Evolutionary conservation across 441 rosid genomes (phyloP).

Genomic region (Jatropha multifida): DNA sequence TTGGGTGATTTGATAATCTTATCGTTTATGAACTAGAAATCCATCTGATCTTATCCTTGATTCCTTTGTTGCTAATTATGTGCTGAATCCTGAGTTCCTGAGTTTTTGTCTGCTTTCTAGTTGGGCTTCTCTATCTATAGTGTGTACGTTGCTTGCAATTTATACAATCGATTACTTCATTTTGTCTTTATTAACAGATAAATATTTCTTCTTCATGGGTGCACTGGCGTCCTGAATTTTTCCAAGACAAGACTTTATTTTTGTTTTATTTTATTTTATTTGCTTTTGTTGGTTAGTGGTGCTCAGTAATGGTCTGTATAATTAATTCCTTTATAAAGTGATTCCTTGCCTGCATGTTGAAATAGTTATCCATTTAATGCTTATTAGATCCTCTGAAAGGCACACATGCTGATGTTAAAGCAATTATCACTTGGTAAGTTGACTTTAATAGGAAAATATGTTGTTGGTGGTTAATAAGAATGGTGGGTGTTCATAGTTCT

Average conservation of each 20-base stretch:
- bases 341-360: not conserved
- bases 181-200: not conserved
- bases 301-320: not conserved
- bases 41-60: not conserved
- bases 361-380: not conserved
- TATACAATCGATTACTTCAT: not conserved
- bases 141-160: not conserved
- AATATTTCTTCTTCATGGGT: not conserved
- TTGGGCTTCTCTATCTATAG: not conserved
- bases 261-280: not conserved
- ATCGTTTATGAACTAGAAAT: not conserved
- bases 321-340: not conserved
- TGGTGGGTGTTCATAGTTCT: not conserved
- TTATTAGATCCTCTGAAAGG: not conserved
- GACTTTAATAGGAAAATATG: not conserved
- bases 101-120: not conserved
- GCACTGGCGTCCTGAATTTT: not conserved
- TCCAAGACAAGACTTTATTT: not conserved
- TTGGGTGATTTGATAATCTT: not conserved
- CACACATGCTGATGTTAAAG: not conserved
- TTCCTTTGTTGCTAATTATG: not conserved
- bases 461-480: not conserved
- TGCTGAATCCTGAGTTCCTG: too few relatives aligned
- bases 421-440: not conserved
- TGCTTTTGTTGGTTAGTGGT: not conserved